Conservation (phyloP, 2,329 filamentous ascomycete genomes). For the Colletotrichum zoysiae region DNA sequence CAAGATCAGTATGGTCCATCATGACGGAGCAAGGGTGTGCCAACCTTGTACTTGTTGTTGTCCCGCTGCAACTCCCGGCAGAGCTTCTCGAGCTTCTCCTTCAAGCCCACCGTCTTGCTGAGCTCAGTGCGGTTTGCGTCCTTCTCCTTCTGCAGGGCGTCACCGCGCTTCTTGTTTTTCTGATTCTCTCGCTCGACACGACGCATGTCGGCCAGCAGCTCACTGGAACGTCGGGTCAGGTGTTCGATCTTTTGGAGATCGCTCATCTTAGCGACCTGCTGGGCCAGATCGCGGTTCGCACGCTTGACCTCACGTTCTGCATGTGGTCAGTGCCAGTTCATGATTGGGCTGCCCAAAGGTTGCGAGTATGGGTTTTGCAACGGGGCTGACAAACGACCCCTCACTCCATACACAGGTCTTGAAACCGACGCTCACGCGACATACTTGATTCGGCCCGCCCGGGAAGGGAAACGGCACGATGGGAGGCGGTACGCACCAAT, state of each 20-base stretch:
- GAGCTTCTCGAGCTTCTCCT: slow-evolving; percentile 96
- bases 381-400: background rate
- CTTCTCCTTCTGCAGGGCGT: slow-evolving; percentile 96
- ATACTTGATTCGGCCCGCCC: slow-evolving; percentile 33
- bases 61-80: slow-evolving; percentile 95
- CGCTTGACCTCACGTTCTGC: slow-evolving; percentile 94
- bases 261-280: slow-evolving; percentile 90
- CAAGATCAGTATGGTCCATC: slow-evolving; percentile 26
- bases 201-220: slow-evolving; percentile 95
- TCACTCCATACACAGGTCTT: slow-evolving; percentile 11
- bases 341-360: slow-evolving; percentile 19
- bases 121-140: slow-evolving; percentile 89
- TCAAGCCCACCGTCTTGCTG: slow-evolving; percentile 89
- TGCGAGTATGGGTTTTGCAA: background rate
- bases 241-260: slow-evolving; percentile 92
- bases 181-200: slow-evolving; percentile 92
- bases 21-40: slow-evolving; percentile 43
- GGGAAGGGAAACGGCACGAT: slow-evolving; percentile 27
- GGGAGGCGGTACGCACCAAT: slow-evolving; percentile 73
- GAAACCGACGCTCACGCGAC: slow-evolving; percentile 35
- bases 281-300: slow-evolving; percentile 89
- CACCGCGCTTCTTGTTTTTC: slow-evolving; percentile 95
- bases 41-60: slow-evolving; percentile 97
- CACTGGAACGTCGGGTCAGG: slow-evolving; percentile 90
- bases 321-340: slow-evolving; percentile 47